Percentiles rank a stretch among this genome's conserved stretches.
phyloP scores from a whole-genome alignment of 2,329 filamentous ascomycete species.

The Tolypocladium album region DNA sequence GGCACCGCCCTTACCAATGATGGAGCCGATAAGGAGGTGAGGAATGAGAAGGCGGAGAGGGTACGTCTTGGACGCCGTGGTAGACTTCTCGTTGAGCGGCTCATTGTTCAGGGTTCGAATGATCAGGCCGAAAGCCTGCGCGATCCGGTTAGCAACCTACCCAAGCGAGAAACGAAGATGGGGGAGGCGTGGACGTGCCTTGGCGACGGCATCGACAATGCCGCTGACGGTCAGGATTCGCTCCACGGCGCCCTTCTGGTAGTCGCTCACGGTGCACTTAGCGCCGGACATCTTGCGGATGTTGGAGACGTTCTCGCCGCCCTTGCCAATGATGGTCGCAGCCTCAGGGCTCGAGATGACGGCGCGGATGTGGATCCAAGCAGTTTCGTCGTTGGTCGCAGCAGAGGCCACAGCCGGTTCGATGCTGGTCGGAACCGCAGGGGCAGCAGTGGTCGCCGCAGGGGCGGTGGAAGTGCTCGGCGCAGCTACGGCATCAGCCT shows the following conservation, averaged over 20 bases:
- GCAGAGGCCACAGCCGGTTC: conserved; percentile 30
- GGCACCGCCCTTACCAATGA: conserved; percentile 94
- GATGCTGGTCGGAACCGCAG: conserved; percentile 16
- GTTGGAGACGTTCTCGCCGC: conserved; percentile 95
- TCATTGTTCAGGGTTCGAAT: conserved; percentile 98
- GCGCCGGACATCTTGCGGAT: conserved; percentile 91
- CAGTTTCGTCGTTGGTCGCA: conserved; percentile 72
- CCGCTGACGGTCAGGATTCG: conserved; percentile 96
- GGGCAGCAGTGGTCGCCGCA: conserved; percentile 23
- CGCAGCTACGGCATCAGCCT: conserved; percentile 10
- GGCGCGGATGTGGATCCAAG: conserved; percentile 93
- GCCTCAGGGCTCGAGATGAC: conserved; percentile 97
- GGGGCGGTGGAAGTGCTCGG: conserved; percentile 23
- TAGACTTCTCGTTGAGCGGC: conserved; percentile 77
- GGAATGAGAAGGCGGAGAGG: conserved; percentile 90
- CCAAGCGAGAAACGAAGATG: background rate
- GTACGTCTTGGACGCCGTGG: conserved; percentile 91
- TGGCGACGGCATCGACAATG: conserved; percentile 90
- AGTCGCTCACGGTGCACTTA: conserved; percentile 98
- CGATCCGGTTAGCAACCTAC: conserved; percentile 10
- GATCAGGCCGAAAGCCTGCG: conserved; percentile 87
- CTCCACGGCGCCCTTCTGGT: conserved; percentile 92
- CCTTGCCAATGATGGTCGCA: conserved; percentile 96
- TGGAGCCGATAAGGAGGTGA: conserved; percentile 94
- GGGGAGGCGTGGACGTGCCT: conserved; percentile 45